Base-by-base conservation (phyloP, 148 eudicot genomes). In the Vaccinium vitisidaea region DNA sequence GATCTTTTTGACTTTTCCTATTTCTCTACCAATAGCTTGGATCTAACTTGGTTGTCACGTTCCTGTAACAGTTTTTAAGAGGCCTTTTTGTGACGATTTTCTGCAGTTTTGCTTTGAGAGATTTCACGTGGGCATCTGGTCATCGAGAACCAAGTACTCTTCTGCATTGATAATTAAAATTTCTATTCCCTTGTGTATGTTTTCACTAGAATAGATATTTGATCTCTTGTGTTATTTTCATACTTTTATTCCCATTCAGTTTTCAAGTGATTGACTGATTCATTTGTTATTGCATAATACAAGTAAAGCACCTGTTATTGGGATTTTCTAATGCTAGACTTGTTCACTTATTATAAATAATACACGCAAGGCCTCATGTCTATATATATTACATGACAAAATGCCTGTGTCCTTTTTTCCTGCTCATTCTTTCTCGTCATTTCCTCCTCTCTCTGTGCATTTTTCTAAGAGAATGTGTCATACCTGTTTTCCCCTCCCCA, bases 11-110 rank as follows among this genome's bases (percentile, higher is more conserved):
- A 21, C 30, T 25, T 46, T 48, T 39, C 2, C 13, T 59, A 9
- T 52, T 32, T 4, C 15, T 25, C 56, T 16, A 27, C 21, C 15
- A 59, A 77, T 63, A 59, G 53, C 49, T 83, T 65, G 55, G 0
- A 80, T 75, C 79, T 85, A 23, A 84, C 86, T 79, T 80, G 71
- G n/a, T 70, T 67, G 43, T 80, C 82, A 36, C 69, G 71, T 90
- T 77, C 49, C 39, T 81, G 21, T 87, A 59, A 19, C 92, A 95
- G 98, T 93, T 82, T 95, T 89, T 87, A 94, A 90, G 93, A 93
- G 98, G 87, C 98, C 95, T 39, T 94, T 87, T 69, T 92, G 94
- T 87, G 94, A 93, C 32, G 93, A 94, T 69, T 94, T 95, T 90
- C 78, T 95, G 85, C 85, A 89, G 73, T 95, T 95, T 83, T 95